Percentiles rank a stretch among this genome's conserved stretches.
Evolutionary conservation across 176 grass and related monocot genomes (phyloP).

Genomic region (Carex myosuroides): DNA sequence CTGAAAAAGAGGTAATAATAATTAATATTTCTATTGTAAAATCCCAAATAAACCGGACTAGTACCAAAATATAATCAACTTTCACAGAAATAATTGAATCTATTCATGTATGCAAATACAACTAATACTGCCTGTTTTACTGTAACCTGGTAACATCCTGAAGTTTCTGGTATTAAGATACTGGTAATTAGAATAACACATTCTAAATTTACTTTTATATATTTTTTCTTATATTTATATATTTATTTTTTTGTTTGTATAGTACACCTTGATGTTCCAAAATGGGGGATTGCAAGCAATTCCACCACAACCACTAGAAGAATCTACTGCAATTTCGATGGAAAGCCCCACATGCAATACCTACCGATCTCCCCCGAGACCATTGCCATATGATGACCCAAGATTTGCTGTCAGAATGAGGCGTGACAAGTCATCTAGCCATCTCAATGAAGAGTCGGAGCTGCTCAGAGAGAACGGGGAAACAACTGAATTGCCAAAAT

Average conservation of each 20-base stretch:
- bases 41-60: neutral
- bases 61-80: neutral
- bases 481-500: constrained; percentile 37
- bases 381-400: constrained; percentile 87
- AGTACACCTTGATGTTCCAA: constrained; percentile 85
- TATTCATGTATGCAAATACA: neutral
- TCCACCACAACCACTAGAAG: constrained; percentile 55
- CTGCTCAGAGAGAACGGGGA: constrained; percentile 57
- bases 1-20: neutral
- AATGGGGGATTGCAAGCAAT: constrained; percentile 44
- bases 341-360: constrained; percentile 54
- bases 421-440: constrained; percentile 42
- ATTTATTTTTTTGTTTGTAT: constrained; percentile 11
- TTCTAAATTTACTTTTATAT: neutral
- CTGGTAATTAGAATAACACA: constrained; percentile 4
- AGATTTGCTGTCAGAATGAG: constrained; percentile 62
- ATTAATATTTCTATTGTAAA: neutral
- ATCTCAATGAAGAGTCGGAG: constrained; percentile 63
- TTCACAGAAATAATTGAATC: neutral
- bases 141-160: neutral
- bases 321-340: constrained; percentile 42
- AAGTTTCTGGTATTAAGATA: constrained; percentile 1
- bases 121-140: neutral
- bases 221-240: neutral
- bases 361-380: constrained; percentile 67